Evolutionary conservation across 1,284 basidiomycete species (phyloP).

Genomic region (Coriolopsis trogii): DNA sequence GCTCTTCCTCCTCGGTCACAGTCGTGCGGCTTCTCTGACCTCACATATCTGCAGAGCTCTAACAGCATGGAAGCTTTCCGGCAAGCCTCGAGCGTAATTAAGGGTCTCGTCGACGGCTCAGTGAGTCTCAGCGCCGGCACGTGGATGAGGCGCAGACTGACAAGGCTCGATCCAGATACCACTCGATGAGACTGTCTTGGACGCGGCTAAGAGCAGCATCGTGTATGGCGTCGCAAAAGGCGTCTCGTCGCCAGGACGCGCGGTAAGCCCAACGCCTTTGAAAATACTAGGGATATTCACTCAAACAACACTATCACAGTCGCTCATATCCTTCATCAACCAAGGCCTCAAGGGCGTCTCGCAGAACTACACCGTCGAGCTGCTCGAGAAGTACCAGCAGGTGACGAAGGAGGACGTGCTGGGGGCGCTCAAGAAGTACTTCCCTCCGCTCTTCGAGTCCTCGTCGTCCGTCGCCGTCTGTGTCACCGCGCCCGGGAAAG

Average conservation of each 20-base stretch:
- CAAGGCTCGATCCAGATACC: constrained; percentile 56
- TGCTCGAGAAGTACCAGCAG: constrained; percentile 78
- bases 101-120: constrained; percentile 75
- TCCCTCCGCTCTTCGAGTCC: constrained; percentile 87
- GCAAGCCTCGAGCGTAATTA: constrained; percentile 79
- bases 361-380: constrained; percentile 71
- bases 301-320: constrained; percentile 46
- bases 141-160: background rate
- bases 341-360: constrained; percentile 84
- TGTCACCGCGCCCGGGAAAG: constrained; percentile 82
- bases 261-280: constrained; percentile 56
- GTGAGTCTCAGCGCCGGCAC: constrained; percentile 48
- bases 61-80: constrained; percentile 85
- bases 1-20: constrained; percentile 27
- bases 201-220: constrained; percentile 91
- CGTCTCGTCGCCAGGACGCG: constrained; percentile 84
- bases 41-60: constrained; percentile 66
- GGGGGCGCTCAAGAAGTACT: constrained; percentile 70
- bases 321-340: constrained; percentile 80
- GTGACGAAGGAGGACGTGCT: constrained; percentile 83
- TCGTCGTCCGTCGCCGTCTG: constrained; percentile 80
- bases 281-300: background rate
- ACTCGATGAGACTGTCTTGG: constrained; percentile 83
- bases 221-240: constrained; percentile 83
- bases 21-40: background rate